Evolutionary conservation across 1,284 basidiomycete species (phyloP).

Genomic region (Sanghuangporus weigelae): DNA sequence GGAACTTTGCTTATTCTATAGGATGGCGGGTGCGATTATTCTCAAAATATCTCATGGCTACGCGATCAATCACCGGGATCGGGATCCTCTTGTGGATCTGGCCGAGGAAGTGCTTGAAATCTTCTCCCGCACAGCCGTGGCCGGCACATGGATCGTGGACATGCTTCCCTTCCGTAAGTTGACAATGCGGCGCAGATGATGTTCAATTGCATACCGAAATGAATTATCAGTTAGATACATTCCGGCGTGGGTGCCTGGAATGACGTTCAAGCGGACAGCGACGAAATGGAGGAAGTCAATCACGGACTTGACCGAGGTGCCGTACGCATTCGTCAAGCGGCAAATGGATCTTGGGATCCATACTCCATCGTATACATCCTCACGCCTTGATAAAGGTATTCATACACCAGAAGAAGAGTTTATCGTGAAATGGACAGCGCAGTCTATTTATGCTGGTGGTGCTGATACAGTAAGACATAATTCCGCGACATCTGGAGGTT

Average conservation of each 20-base stretch:
- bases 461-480: constrained; percentile 20
- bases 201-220: neutral
- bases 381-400: constrained; percentile 29
- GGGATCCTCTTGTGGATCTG: constrained; percentile 24
- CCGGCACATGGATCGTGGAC: constrained; percentile 31
- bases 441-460: constrained; percentile 32
- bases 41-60: constrained; percentile 31
- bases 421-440: constrained; percentile 34
- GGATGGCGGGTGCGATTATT: constrained; percentile 27
- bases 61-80: constrained; percentile 21
- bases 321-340: constrained; percentile 34
- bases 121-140: constrained; percentile 18
- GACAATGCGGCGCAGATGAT: neutral
- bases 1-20: constrained; percentile 14
- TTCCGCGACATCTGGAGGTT: neutral
- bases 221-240: constrained; percentile 31
- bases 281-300: constrained; percentile 30
- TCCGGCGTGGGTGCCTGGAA: constrained; percentile 47
- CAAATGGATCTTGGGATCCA: constrained; percentile 38
- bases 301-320: constrained; percentile 29
- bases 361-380: constrained; percentile 33
- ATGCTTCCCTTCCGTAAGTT: constrained; percentile 28
- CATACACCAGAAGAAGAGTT: constrained; percentile 30
- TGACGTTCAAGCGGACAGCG: constrained; percentile 38
- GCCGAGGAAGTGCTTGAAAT: constrained; percentile 22